Conservation (phyloP, 371 early-diverging fungal genomes). For the Dichotomocladium elegans region DNA sequence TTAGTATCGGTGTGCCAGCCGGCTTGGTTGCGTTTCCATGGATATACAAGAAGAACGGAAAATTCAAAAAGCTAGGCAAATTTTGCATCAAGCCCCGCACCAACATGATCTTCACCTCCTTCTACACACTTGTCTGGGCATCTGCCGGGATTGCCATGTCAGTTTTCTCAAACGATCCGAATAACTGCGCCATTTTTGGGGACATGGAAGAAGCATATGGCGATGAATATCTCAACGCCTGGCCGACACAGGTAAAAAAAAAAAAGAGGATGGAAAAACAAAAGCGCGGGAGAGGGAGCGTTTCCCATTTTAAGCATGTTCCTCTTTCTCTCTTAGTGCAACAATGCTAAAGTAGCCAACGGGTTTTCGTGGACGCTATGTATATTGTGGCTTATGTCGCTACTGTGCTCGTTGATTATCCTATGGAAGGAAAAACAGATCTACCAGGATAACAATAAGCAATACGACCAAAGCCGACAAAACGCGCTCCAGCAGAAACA, state of each 20-base stretch:
- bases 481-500: constrained; percentile 9
- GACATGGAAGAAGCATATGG: constrained; percentile 12
- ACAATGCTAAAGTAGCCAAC: constrained; percentile 32
- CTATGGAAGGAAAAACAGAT: constrained; percentile 36
- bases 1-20: constrained; percentile 20
- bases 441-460: constrained; percentile 33
- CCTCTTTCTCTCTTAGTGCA: too few species aligned
- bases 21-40: constrained; percentile 29
- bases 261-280: not conserved
- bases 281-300: too few species aligned
- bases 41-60: constrained; percentile 20
- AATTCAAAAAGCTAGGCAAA: constrained; percentile 22
- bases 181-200: constrained; percentile 19
- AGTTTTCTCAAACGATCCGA: constrained; percentile 20
- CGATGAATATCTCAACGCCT: constrained; percentile 15
- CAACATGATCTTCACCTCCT: constrained; percentile 26
- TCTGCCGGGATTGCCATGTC: constrained; percentile 34
- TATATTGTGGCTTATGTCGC: constrained; percentile 31
- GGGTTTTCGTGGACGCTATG: constrained; percentile 43
- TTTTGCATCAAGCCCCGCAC: constrained; percentile 37
- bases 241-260: constrained; percentile 34
- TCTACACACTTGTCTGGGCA: constrained; percentile 30
- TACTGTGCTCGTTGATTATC: constrained; percentile 21
- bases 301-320: too few species aligned
- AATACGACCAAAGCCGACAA: constrained; percentile 32